A percentile compares a stretch with the other conserved stretches of the same genome.
Conservation (phyloP, 495 filamentous ascomycete genomes). For the Xylaria curta region DNA sequence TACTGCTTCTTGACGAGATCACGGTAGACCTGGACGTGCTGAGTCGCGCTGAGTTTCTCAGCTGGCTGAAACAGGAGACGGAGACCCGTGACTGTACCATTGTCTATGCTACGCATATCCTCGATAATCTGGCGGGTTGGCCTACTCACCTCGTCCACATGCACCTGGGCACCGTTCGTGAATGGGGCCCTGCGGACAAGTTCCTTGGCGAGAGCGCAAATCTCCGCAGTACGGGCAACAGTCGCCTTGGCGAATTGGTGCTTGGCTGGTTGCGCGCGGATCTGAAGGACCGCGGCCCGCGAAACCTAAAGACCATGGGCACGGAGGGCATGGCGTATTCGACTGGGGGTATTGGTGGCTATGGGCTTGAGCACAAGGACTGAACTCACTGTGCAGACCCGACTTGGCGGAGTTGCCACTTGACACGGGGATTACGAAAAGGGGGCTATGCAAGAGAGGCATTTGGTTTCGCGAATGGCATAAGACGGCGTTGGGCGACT, state of each 20-base stretch:
- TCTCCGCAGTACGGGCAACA: slow-evolving; percentile 66
- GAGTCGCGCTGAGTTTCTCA: slow-evolving; percentile 81
- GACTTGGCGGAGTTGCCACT: not conserved
- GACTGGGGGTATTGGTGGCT: slow-evolving; percentile 76
- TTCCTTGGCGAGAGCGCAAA: slow-evolving; percentile 52
- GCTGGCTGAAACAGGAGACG: slow-evolving; percentile 86
- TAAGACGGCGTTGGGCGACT: slow-evolving; percentile 27
- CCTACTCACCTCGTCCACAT: slow-evolving; percentile 96
- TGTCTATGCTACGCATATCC: slow-evolving; percentile 96
- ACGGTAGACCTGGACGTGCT: slow-evolving; percentile 95
- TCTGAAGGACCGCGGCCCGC: slow-evolving; percentile 77
- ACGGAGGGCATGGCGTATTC: slow-evolving; percentile 76
- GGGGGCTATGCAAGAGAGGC: not conserved
- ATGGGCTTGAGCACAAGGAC: slow-evolving; percentile 73
- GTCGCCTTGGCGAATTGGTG: slow-evolving; percentile 81
- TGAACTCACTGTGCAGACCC: slow-evolving; percentile 29
- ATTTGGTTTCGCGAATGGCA: slow-evolving; percentile 5
- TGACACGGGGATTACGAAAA: not conserved
- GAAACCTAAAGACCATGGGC: slow-evolving; percentile 60
- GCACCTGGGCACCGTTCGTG: slow-evolving; percentile 83
- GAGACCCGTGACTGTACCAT: slow-evolving; percentile 82
- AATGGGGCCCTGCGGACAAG: slow-evolving; percentile 73
- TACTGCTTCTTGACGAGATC: slow-evolving; percentile 93
- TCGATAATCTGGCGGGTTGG: slow-evolving; percentile 92
- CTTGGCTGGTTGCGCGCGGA: slow-evolving; percentile 87